Evolutionary conservation across 2,329 filamentous ascomycete genomes (phyloP), one percentile per base, ranked within the genome.

Genomic region (Aspergillus brunneoviolaceus): DNA sequence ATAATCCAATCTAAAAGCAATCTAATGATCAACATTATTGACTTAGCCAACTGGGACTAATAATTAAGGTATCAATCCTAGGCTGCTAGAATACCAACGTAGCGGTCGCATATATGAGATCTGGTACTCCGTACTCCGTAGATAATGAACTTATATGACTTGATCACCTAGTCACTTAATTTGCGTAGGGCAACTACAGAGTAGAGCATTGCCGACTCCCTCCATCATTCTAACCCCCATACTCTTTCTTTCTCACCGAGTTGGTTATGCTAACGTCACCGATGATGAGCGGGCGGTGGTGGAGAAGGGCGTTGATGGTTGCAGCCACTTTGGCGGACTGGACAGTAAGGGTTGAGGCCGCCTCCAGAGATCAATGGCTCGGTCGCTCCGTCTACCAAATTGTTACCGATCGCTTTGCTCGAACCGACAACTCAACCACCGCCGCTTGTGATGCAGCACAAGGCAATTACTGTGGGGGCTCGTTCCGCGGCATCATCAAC

Each of bases 391-490:
- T 80, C 57, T 80, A 80, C 57, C 77, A 79, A 53, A 67, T 79
- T 60, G 59, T 80, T 33, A 80, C 77, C 7, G 77, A 79, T 69
- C 71, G 77, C n/a, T 79, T 77, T 60, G 74, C 71, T 19, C 69
- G 73, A 12, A 73, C 74, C 3, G 76, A 78, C 63, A 67, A 69
- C 19, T 73, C 70, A 14, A 74, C 69, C 3, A 70, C 70, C 16
- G 69, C 71, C 33, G 47, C 59, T 25, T 75, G 73, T 52, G 52
- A 70, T 65, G 42, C 50, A 9, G 45, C 35, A 12, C 21, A 42
- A 21, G 31, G 57, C 5, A 53, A 27, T 16, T 81, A 81, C 65
- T 82, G 80, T 60, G 80, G 80, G 49, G 79, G 79, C 23, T 78
- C 78, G 5, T 81, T 77, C 72, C 73, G 76, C 57, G 78, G 79